A percentile compares a stretch with the other conserved stretches of the same genome.
These are phyloP conservation scores for Blastobotrys ciferrii DNA, from an alignment of 1,139 yeast species.

Conservation along the genomic window DNA sequence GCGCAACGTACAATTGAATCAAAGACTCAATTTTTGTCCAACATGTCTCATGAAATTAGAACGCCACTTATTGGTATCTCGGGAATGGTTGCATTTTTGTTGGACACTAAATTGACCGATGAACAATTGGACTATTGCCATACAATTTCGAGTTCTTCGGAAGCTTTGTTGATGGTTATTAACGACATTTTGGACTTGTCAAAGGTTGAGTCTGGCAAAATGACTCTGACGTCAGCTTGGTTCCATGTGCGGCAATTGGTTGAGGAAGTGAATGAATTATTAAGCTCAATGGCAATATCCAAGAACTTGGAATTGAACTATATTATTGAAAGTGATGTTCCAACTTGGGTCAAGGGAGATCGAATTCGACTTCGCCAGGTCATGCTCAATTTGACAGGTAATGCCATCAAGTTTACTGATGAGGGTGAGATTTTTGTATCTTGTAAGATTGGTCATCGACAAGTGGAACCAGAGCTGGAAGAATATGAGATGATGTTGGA, in stretches of 20 bases:
- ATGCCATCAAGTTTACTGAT: conserved; percentile 80
- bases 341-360: conserved; percentile 82
- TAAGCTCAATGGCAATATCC: conserved; percentile 77
- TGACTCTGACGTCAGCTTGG: conserved; percentile 76
- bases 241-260: conserved; percentile 73
- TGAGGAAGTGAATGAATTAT: conserved; percentile 74
- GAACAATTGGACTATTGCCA: conserved; percentile 81
- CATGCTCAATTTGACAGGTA: conserved; percentile 83
- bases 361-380: conserved; percentile 85
- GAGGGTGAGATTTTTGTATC: conserved; percentile 57
- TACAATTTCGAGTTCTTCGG: conserved; percentile 75
- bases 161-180: conserved; percentile 70
- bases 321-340: conserved; percentile 72
- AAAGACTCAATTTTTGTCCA: conserved; percentile 85
- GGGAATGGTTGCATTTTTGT: conserved; percentile 92
- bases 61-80: conserved; percentile 91
- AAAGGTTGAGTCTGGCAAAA: conserved; percentile 80
- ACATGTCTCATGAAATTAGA: conserved; percentile 86
- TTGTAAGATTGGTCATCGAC: conserved; percentile 25
- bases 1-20: conserved; percentile 93
- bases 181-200: conserved; percentile 81
- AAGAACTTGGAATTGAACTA: conserved; percentile 73
- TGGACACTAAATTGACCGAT: conserved; percentile 74
- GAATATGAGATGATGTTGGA: conserved; percentile 48
- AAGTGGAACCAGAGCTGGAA: conserved; percentile 13